Evolutionary conservation across 495 filamentous ascomycete genomes (phyloP).

Genomic region (Hyaloscypha variabilis): DNA sequence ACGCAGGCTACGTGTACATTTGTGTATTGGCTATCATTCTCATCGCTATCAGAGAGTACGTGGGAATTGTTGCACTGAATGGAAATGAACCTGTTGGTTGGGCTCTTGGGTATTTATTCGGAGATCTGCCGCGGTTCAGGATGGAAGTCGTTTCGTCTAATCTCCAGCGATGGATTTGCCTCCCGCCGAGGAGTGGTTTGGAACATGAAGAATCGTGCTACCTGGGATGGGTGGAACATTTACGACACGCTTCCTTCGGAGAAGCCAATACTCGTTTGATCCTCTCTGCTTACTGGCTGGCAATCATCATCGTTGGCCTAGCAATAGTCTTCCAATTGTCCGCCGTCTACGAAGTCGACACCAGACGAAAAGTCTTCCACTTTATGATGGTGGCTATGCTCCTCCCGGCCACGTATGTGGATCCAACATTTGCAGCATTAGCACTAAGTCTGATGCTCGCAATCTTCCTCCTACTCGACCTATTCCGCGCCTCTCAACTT

Average conservation of each 20-base stretch:
- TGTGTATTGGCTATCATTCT: conserved; percentile 65
- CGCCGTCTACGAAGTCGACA: conserved; percentile 78
- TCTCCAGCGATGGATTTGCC: conserved; percentile 73
- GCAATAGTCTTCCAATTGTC: conserved; percentile 72
- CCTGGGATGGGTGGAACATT: conserved; percentile 59
- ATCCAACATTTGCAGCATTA: conserved; percentile 80
- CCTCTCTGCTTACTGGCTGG: conserved; percentile 71
- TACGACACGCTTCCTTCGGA: conserved; percentile 62
- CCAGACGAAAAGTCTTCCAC: conserved; percentile 97
- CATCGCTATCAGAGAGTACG: conserved; percentile 69
- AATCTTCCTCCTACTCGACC: conserved; percentile 84
- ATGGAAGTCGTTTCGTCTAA: conserved; percentile 65
- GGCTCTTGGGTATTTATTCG: conserved; percentile 88
- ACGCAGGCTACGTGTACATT: conserved; percentile 76
- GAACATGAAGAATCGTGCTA: conserved; percentile 40
- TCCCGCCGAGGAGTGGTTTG: conserved; percentile 56
- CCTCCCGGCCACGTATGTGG: conserved; percentile 79
- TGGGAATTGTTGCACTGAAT: conserved; percentile 65
- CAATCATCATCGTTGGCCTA: conserved; percentile 70
- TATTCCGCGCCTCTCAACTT: conserved; percentile 87
- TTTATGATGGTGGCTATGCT: conserved; percentile 98
- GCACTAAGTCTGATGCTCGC: conserved; percentile 74
- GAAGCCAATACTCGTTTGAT: conserved; percentile 81
- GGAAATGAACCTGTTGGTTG: conserved; percentile 85
- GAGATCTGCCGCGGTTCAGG: conserved; percentile 70